Base-by-base conservation (phyloP, 140 eudicot genomes). In the Oenanthe javanica region DNA sequence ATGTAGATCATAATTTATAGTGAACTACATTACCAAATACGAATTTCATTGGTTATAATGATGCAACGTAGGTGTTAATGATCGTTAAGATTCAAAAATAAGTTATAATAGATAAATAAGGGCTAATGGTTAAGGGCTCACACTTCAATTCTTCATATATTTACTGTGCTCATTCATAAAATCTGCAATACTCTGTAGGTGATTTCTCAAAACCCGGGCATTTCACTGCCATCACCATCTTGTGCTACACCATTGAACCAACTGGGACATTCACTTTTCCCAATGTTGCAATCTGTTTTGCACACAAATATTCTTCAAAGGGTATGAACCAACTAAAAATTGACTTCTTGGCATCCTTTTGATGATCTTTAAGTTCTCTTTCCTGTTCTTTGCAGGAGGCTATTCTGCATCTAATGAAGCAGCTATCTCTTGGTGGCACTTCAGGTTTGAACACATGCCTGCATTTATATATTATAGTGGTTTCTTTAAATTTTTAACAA, bases 261-360 rank as follows among this genome's bases (percentile, higher is more conserved):
- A 63, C 71, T 64, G 23, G 80, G 72, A 71, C 87, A 67, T 66
- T 85, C 94, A 52, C 72, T 92, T 48, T 84, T 84, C 72, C 87
- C 97, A 4, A 59, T 18, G 85, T 78, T 90, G 72, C 90, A 84
- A 70, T 79, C 90, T 67, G 76, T 90, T 81, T 85, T 95, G 85
- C 92, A 85, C 54, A 73, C 93, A 63, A 95, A 88, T 84, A 82
- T 87, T 86, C 72, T 78, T 80, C 96, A 89, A 86, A 86, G 92
- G 93, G 97, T 94, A 89, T 77, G 75, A 42, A 46, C 80, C 40
- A 2, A 64, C 40, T 25, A 23, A 16, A 54, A 12, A 79, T n/a
- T 31, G 73, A 46, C 42, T 19, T 75, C 36, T 79, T 63, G 49
- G 38, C 49, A 13, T 6, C 46, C 16, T 12, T 21, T 77, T 78